Evolutionary conservation across 257 asterid species (phyloP).

Genomic region (Nicotiana attenuata): DNA sequence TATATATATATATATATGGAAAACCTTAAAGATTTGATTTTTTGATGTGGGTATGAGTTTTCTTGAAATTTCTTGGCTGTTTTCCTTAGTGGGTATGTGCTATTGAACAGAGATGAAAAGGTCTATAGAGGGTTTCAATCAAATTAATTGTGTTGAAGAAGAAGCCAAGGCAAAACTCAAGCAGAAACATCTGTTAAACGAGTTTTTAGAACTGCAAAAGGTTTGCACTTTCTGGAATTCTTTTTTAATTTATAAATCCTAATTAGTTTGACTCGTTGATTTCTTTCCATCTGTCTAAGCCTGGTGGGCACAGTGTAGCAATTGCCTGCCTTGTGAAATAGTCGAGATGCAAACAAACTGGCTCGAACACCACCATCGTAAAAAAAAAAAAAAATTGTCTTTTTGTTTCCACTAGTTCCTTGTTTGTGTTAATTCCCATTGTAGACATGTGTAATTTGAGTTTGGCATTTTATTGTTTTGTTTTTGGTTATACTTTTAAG

Average conservation of each 20-base stretch:
- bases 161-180: not conserved
- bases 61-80: not conserved
- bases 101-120: not conserved
- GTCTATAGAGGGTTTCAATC: not conserved
- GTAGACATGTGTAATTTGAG: not conserved
- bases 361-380: too few species aligned
- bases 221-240: not conserved
- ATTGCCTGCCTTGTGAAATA: too few species aligned
- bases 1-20: too few species aligned
- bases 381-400: too few species aligned
- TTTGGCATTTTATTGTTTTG: not conserved
- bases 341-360: too few species aligned
- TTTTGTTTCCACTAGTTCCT: not conserved
- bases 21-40: not conserved
- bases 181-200: not conserved
- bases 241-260: not conserved
- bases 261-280: not conserved
- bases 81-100: not conserved
- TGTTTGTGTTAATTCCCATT: not conserved
- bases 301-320: too few species aligned
- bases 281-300: too few species aligned
- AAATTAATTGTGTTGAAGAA: not conserved
- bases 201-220: slow-evolving; percentile 7
- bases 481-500: not conserved
- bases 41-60: not conserved